Conservation (phyloP, 208 protist genomes). For the Porcisia hertigi region DNA sequence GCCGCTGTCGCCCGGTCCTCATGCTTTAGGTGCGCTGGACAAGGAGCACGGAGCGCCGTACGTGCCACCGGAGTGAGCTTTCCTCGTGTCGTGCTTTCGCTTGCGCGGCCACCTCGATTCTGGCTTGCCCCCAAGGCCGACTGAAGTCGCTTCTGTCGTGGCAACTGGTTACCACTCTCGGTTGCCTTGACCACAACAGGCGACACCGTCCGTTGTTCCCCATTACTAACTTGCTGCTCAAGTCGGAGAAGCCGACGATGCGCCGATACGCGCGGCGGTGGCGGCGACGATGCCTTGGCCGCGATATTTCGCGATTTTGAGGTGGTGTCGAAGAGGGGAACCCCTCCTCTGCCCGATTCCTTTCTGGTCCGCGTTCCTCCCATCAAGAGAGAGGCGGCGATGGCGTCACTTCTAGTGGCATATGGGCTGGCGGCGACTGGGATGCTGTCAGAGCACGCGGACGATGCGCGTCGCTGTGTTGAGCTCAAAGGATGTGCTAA, state of each 20-base stretch:
- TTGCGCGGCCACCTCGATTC: neutral
- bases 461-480: slow-evolving; percentile 17
- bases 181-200: neutral
- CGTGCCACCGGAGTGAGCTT: neutral
- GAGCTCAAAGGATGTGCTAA: neutral
- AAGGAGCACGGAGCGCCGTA: neutral
- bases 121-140: neutral
- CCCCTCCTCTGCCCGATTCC: neutral
- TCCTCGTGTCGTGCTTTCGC: neutral
- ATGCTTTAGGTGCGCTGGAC: neutral
- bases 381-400: neutral
- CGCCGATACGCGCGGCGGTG: neutral
- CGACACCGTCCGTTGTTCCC: neutral
- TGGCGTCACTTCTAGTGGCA: neutral
- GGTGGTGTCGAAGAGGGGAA: neutral
- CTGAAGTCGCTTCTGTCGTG: neutral
- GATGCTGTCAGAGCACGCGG: slow-evolving; percentile 8
- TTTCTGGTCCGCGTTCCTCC: neutral
- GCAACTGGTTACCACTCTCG: neutral
- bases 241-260: neutral
- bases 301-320: neutral
- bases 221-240: neutral
- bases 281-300: neutral
- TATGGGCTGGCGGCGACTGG: neutral
- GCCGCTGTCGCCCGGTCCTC: neutral